Percentiles rank a stretch among this genome's conserved stretches.
Conservation (phyloP, 2,329 filamentous ascomycete genomes). For the Fusarium paranaense region DNA sequence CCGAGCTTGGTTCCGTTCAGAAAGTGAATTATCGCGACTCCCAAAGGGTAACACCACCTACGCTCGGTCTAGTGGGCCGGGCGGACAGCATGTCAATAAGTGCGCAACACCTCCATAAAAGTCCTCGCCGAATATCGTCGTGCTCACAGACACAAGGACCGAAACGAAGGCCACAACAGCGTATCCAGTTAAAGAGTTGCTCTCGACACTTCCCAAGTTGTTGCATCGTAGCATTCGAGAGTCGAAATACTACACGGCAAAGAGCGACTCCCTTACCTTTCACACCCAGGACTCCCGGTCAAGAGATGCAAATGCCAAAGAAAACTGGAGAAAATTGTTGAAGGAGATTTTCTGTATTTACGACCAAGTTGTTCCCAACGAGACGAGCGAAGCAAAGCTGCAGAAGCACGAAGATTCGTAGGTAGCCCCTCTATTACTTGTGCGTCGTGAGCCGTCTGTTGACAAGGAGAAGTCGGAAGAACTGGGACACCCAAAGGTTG, state of each 20-base stretch:
- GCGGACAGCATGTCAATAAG: constrained; percentile 74
- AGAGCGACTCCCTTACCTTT: constrained; percentile 65
- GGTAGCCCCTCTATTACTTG: constrained; percentile 19
- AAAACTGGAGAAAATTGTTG: constrained; percentile 63
- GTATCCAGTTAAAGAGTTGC: constrained; percentile 62
- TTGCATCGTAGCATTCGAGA: constrained; percentile 60
- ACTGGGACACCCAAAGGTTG: constrained; percentile 59
- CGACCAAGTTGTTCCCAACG: constrained; percentile 57
- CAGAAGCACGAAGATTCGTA: constrained; percentile 63
- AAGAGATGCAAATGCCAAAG: constrained; percentile 62
- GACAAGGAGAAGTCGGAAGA: constrained; percentile 55
- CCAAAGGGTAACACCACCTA: constrained; percentile 66
- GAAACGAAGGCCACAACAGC: constrained; percentile 69
- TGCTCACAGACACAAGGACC: constrained; percentile 62
- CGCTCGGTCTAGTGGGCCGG: constrained; percentile 70
- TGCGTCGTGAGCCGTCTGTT: not conserved
- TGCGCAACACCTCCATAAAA: constrained; percentile 45
- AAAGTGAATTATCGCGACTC: constrained; percentile 53
- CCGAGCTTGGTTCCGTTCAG: constrained; percentile 58
- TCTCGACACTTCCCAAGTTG: constrained; percentile 58
- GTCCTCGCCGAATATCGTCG: constrained; percentile 55
- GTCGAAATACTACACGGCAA: constrained; percentile 66
- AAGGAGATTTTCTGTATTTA: constrained; percentile 64
- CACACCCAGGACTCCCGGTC: constrained; percentile 67
- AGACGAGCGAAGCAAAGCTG: constrained; percentile 58